phyloP scores from a whole-genome alignment of 2,329 filamentous ascomycete species.

The Zasmidium citrigriseum region DNA sequence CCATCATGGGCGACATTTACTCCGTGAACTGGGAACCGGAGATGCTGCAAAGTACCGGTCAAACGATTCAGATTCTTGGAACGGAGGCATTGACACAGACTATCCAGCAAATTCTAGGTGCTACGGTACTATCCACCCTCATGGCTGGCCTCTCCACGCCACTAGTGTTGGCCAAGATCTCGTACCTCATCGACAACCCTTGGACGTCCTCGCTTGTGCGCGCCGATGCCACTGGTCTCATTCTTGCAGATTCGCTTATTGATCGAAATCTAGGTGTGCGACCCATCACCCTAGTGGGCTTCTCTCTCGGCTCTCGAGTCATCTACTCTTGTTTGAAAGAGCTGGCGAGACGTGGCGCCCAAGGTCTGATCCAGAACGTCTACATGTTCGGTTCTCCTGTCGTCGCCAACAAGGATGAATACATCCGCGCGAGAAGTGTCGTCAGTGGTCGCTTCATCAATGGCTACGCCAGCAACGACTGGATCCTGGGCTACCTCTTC shows the following conservation, averaged over 20 bases:
- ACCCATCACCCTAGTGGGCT: conserved; percentile 90
- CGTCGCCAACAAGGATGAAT: conserved; percentile 90
- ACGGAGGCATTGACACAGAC: conserved; percentile 97
- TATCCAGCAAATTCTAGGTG: conserved; percentile 90
- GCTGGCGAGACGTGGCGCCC: conserved; percentile 78
- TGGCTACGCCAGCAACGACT: conserved; percentile 91
- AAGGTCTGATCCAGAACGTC: conserved; percentile 89
- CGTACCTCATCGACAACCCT: conserved; percentile 96
- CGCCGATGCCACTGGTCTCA: conserved; percentile 83
- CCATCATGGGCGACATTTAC: conserved; percentile 97
- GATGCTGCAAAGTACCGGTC: conserved; percentile 96
- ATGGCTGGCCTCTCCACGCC: conserved; percentile 95
- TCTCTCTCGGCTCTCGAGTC: conserved; percentile 87
- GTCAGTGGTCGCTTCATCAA: conserved; percentile 93
- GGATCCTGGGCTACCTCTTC: conserved; percentile 94
- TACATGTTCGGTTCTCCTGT: conserved; percentile 92
- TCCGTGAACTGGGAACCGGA: conserved; percentile 97
- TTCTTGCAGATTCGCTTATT: conserved; percentile 90
- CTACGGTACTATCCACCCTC: conserved; percentile 80
- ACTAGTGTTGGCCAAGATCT: conserved; percentile 85
- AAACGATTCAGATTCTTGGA: conserved; percentile 96
- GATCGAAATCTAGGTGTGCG: conserved; percentile 88
- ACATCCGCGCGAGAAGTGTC: conserved; percentile 74
- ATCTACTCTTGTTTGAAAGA: conserved; percentile 92
- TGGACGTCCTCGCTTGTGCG: conserved; percentile 96